Conservation (phyloP, 768 basidiomycete genomes). For the Pluteus cervinus region DNA sequence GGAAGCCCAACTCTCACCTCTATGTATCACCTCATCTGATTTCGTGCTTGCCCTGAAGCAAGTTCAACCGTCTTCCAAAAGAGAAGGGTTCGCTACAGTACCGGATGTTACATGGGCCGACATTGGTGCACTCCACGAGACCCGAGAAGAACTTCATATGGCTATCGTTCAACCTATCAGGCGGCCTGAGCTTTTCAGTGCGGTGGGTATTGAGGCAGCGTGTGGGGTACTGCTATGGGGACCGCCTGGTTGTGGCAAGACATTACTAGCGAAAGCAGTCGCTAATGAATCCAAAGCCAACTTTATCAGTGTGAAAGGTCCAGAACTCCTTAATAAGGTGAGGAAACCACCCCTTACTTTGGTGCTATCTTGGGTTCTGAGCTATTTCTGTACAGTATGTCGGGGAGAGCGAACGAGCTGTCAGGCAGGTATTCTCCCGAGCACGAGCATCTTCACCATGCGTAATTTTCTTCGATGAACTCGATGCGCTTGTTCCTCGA, state of each 20-base stretch:
- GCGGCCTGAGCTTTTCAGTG: conserved; percentile 81
- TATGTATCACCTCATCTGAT: conserved; percentile 78
- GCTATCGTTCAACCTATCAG: conserved; percentile 94
- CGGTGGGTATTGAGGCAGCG: conserved; percentile 85
- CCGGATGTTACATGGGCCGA: conserved; percentile 95
- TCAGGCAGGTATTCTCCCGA: conserved; percentile 89
- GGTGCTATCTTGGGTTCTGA: not conserved
- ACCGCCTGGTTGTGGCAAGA: conserved; percentile 98
- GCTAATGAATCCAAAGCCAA: conserved; percentile 94
- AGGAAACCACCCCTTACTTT: conserved; percentile 9
- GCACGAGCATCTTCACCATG: conserved; percentile 93
- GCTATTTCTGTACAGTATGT: conserved; percentile 85
- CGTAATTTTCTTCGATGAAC: conserved; percentile 93
- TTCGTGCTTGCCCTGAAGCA: conserved; percentile 78
- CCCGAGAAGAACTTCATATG: conserved; percentile 92
- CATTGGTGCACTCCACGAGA: conserved; percentile 83
- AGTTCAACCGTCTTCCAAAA: conserved; percentile 93
- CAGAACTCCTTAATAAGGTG: conserved; percentile 95
- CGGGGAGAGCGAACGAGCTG: conserved; percentile 93
- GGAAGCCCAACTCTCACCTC: conserved; percentile 66
- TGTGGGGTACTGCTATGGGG: conserved; percentile 98
- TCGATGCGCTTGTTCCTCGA: conserved; percentile 87
- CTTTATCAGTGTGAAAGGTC: conserved; percentile 97
- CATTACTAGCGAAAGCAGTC: conserved; percentile 94
- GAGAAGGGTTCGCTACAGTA: conserved; percentile 96